Evolutionary conservation across 495 filamentous ascomycete genomes (phyloP).

Genomic region (Hypoxylon perforatum): DNA sequence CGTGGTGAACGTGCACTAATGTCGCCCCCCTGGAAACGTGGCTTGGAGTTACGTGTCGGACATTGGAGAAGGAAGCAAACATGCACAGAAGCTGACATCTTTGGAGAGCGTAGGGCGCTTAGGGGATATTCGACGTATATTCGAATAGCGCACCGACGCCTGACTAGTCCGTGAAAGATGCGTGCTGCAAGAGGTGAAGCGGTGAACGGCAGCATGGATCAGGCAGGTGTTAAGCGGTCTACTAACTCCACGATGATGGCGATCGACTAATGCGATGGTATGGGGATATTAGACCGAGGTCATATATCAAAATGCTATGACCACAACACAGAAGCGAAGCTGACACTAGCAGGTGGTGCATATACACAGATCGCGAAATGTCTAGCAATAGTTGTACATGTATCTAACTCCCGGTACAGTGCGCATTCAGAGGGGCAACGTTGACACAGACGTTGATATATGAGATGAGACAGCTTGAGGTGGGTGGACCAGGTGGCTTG

Average conservation of each 20-base stretch:
- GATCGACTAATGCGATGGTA: slow-evolving; percentile 5
- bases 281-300: neutral
- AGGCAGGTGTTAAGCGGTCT: neutral
- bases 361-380: slow-evolving; percentile 12
- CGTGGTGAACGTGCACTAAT: neutral
- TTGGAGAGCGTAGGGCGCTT: neutral
- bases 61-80: slow-evolving; percentile 11
- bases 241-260: slow-evolving; percentile 2
- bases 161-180: slow-evolving; percentile 2
- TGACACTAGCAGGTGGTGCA: slow-evolving; percentile 7
- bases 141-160: slow-evolving; percentile 3
- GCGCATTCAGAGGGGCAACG: slow-evolving; percentile 1
- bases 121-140: neutral
- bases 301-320: neutral
- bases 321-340: neutral
- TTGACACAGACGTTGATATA: too few relatives aligned
- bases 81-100: neutral
- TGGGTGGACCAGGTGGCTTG: slow-evolving; percentile 26
- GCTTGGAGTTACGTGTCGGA: neutral
- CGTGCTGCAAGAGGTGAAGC: neutral
- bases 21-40: neutral
- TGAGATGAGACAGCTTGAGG: neutral
- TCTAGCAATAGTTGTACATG: slow-evolving; percentile 19
- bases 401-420: slow-evolving; percentile 15
- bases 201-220: slow-evolving; percentile 9